Base-by-base conservation (phyloP, 108 stramenopile species). In the Stephanodiscus triporus region DNA sequence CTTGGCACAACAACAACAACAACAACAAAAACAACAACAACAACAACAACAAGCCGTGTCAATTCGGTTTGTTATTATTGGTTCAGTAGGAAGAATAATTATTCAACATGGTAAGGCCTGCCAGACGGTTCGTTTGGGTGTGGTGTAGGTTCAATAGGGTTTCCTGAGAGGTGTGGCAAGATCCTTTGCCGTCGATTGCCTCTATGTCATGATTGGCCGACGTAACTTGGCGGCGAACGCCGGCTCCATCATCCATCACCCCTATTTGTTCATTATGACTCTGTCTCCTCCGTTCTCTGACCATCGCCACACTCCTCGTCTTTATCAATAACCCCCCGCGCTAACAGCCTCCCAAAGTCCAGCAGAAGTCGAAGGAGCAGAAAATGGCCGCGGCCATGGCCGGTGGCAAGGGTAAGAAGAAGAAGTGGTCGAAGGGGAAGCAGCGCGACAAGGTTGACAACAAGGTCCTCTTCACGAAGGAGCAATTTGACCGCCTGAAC, bases 391-490 rank as follows among this genome's bases (percentile, higher is more conserved):
- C 99, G 86, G 97, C 98, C 90, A 96, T 98, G 93, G 99, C 98
- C 72, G 99, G 99, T 71, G 97, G 96, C 78, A 98, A 98, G 94
- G 93, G 96, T 84, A 98, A 98, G 95, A 98, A 99, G 91, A 99
- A 99, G 93, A 97, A 97, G 93, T 99, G 99, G 99, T 97, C 97
- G 75, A 99, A 99, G 96, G 98, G 98, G 85, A 99, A 99, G 95
- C 85, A 92, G 79, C 90, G 98, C 68, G 98, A 99, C 76, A 98
- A 99, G 96, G 90, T 99, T 57, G 95, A 97, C 76, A 99, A 99
- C 92, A 96, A 97, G 87, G 99, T 99, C 51, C 93, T 99, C 64
- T 97, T 99, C 86, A 89, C 96, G 72, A 97, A 98, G 92, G 96
- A 98, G 73, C 96, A 96, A 74, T 98, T 87, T 78, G 92, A 97